Conservation (phyloP, 2,329 filamentous ascomycete genomes). For the Graphiopsis chlorocephala region DNA sequence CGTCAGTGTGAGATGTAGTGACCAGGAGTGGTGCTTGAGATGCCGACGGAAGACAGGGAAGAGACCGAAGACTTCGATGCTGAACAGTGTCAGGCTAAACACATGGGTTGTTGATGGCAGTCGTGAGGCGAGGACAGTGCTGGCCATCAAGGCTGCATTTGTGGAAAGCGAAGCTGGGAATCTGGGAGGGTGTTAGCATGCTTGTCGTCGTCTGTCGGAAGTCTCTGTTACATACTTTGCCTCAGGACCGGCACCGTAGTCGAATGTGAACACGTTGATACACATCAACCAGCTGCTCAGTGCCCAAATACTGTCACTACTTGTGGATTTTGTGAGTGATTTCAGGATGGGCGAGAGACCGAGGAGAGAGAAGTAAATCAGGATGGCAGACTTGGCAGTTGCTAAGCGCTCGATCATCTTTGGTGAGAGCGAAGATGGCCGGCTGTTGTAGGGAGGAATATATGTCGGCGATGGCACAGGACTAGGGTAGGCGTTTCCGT, state of each 20-base stretch:
- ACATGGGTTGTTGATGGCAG: slow-evolving; percentile 89
- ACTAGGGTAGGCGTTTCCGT: not conserved
- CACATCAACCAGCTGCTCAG: slow-evolving; percentile 89
- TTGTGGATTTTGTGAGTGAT: slow-evolving; percentile 89
- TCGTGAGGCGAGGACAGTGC: slow-evolving; percentile 85
- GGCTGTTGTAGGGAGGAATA: slow-evolving; percentile 33
- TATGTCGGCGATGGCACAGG: slow-evolving; percentile 18
- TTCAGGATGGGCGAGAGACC: slow-evolving; percentile 94
- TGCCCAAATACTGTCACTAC: slow-evolving; percentile 94
- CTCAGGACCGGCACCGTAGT: slow-evolving; percentile 74
- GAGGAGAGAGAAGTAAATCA: slow-evolving; percentile 90
- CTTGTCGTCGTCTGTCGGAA: not conserved
- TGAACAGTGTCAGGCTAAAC: slow-evolving; percentile 91
- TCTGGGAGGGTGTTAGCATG: not conserved
- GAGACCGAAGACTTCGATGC: slow-evolving; percentile 93
- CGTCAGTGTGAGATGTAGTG: slow-evolving; percentile 75
- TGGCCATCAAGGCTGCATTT: slow-evolving; percentile 94
- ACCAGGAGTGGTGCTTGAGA: slow-evolving; percentile 76
- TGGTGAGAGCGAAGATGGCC: slow-evolving; percentile 46
- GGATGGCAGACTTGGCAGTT: slow-evolving; percentile 85
- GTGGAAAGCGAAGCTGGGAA: slow-evolving; percentile 79
- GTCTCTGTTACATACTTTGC: slow-evolving; percentile 39
- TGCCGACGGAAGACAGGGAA: slow-evolving; percentile 97
- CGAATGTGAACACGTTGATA: slow-evolving; percentile 97
- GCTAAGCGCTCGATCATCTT: slow-evolving; percentile 64